These are phyloP conservation scores for Sporothrix phasma DNA, from an alignment of 2,329 filamentous ascomycete genomes.

Conservation along the genomic window DNA sequence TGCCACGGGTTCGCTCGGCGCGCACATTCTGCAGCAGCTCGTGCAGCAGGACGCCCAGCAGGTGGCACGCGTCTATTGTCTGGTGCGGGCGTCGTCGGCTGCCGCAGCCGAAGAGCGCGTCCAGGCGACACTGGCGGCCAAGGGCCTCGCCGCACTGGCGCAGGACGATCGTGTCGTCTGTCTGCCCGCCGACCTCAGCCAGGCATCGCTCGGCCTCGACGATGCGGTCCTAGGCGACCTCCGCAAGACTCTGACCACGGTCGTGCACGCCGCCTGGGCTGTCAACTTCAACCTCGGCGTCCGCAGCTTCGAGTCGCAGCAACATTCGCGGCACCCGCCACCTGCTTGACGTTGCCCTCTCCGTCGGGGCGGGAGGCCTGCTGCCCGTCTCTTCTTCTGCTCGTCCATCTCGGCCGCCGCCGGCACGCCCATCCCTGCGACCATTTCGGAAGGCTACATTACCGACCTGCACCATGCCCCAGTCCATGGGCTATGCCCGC, in stretches of 20 bases:
- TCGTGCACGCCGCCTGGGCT: slow-evolving; percentile 43
- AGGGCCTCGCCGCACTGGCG: slow-evolving; percentile 17
- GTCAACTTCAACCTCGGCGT: slow-evolving; percentile 46
- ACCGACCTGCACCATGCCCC: slow-evolving; percentile 28
- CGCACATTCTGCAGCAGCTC: slow-evolving; percentile 50
- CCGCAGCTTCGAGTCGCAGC: slow-evolving; percentile 35
- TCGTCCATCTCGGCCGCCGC: slow-evolving; percentile 36
- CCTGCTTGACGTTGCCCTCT: slow-evolving; percentile 29
- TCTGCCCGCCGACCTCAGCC: slow-evolving; percentile 32
- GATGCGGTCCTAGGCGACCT: slow-evolving; percentile 21
- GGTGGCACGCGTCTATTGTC: slow-evolving; percentile 42
- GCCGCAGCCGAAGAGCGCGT: slow-evolving; percentile 20
- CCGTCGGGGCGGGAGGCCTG: slow-evolving; percentile 22
- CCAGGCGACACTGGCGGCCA: slow-evolving; percentile 2
- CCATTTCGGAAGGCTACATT: slow-evolving; percentile 27
- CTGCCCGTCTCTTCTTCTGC: slow-evolving; percentile 32
- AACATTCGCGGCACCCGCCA: slow-evolving; percentile 38
- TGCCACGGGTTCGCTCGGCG: slow-evolving; percentile 54
- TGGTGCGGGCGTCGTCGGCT: slow-evolving; percentile 35
- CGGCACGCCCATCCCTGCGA: slow-evolving; percentile 29
- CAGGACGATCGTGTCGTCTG: slow-evolving; percentile 23
- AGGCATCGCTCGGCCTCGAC: slow-evolving; percentile 15
- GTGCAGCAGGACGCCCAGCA: slow-evolving; percentile 39
- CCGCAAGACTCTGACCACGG: slow-evolving; percentile 24
- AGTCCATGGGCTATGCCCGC: slow-evolving; percentile 41